Base-by-base conservation (phyloP, 441 rosid genomes). In the Manihot esculenta region DNA sequence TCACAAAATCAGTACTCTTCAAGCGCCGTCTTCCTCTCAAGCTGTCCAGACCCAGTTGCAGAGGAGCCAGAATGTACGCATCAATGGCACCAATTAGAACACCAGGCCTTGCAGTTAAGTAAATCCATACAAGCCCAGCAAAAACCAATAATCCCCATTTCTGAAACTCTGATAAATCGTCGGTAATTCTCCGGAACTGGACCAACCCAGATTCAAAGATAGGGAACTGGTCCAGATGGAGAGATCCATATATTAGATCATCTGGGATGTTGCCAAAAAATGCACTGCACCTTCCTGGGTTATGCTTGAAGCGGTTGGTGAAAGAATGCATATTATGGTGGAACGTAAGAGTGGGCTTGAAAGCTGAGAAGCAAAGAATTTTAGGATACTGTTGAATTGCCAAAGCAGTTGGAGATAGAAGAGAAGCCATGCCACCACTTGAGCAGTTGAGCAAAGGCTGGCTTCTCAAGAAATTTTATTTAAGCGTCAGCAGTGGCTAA, bases 31-130 rank as follows among this genome's bases (percentile, higher is more conserved):
- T 77, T 49, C 99, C 97, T 23, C 49, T 83, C 78, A 94, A 80
- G 77, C 85, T 87, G 68, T 86, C 89, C 62, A 38, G 62, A 66
- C 81, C 92, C 67, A 84, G 76, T 82, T 94, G 99, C 81, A 94
- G 77, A 51, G 97, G 99, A 78, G 93, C 92, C 26, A 92, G 82
- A 75, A 92, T 82, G 77, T 94, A 94, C 4, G 97, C 80, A 77
- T 94, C 99, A 75, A 94, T 80, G 78, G 99, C 99, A 33, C 99
- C 99, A 10, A 92, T 2, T 64, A 94, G 89, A 72, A 94, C 92
- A 68, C 97, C 97, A 1, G 97, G 97, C 74, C 99, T 89, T 45
- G 97, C 93, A 30, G 99, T 94, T 79, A 92, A 79, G 82, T 94
- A 90, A 71, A 92, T 61, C 96, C 99, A 92, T 44, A 83, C 70